Percentiles rank a stretch among this genome's conserved stretches.
These are phyloP conservation scores for Suillus weaverae DNA, from an alignment of 768 basidiomycete species.

Conservation along the genomic window DNA sequence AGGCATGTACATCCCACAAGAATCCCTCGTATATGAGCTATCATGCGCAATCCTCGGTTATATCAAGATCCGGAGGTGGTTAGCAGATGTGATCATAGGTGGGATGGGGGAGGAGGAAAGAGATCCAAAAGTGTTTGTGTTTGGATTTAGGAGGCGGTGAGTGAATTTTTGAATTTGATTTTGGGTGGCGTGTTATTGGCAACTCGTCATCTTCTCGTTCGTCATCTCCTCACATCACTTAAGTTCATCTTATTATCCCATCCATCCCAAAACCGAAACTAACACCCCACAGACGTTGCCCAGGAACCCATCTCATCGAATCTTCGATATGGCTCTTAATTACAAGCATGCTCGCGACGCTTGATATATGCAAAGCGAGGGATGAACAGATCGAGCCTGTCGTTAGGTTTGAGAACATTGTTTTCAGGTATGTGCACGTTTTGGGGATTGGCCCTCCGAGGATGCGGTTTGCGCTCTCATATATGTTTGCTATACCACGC, in stretches of 20 bases:
- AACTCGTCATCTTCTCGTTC: not conserved
- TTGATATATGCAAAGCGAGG: conserved; percentile 54
- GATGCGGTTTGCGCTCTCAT: not conserved
- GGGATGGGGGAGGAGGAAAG: not conserved
- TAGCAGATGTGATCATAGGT: not conserved
- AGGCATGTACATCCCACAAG: conserved; percentile 60
- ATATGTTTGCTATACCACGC: not conserved
- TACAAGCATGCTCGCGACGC: conserved; percentile 54
- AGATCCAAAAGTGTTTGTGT: conserved; percentile 35
- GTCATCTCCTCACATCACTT: too few species aligned
- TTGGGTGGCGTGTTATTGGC: not conserved
- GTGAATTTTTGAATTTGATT: not conserved
- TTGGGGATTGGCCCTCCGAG: not conserved
- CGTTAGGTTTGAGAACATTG: conserved; percentile 55
- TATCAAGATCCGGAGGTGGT: conserved; percentile 30
- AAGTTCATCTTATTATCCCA: not conserved
- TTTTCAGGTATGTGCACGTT: conserved; percentile 49
- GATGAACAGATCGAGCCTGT: conserved; percentile 53
- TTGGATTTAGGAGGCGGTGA: not conserved
- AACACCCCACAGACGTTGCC: conserved; percentile 48
- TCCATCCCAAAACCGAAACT: not conserved
- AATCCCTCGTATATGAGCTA: conserved; percentile 61
- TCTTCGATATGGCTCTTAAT: conserved; percentile 61
- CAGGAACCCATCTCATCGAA: conserved; percentile 63
- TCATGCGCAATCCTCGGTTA: conserved; percentile 46